A percentile compares a stretch with the other conserved stretches of the same genome.
phyloP scores from a whole-genome alignment of 176 grass and related monocot species.

The Oryza brachyantha region DNA sequence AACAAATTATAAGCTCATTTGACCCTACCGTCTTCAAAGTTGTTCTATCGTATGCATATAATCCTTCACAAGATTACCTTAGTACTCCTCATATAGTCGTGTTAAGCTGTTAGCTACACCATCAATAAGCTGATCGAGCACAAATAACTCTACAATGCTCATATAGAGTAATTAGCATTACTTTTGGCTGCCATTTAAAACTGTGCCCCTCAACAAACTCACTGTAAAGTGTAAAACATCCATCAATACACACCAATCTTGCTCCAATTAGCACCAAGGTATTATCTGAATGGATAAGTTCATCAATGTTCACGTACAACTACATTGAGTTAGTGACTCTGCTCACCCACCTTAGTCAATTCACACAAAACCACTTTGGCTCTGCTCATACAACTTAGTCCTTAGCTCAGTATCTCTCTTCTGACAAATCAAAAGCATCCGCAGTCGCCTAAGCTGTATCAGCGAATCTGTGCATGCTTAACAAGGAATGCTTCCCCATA shows the following conservation, averaged over 20 bases:
- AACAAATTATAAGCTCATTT: neutral
- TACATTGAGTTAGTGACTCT: too few relatives aligned
- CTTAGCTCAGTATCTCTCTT: neutral
- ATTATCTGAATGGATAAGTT: neutral
- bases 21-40: neutral
- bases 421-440: neutral
- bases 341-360: neutral
- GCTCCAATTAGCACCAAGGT: neutral
- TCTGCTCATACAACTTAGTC: neutral
- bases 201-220: neutral
- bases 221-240: neutral
- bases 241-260: neutral
- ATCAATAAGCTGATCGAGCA: neutral
- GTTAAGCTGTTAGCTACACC: neutral
- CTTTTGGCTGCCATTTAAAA: constrained; percentile 3
- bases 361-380: neutral
- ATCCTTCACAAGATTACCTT: neutral
- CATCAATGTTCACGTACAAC: neutral
- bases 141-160: neutral
- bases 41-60: neutral
- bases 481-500: neutral
- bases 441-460: neutral
- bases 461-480: neutral
- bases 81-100: neutral
- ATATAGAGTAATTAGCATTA: neutral